Evolutionary conservation across 2,329 filamentous ascomycete genomes (phyloP), one percentile per base, ranked within the genome.

Genomic region (Claviceps sp.): DNA sequence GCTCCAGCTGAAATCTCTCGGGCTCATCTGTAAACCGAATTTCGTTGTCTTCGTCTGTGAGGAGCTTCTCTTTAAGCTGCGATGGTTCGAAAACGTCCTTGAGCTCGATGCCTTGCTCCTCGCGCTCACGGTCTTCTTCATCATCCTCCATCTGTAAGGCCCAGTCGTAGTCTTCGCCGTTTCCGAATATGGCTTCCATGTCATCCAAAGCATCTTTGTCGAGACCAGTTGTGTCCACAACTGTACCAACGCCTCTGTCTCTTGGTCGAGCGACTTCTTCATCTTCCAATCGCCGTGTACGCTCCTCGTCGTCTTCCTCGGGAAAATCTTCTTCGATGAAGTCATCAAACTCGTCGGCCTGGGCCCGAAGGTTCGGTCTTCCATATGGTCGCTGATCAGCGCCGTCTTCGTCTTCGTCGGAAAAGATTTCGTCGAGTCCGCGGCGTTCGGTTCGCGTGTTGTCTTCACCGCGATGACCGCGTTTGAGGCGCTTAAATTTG

Each of bases 71-170:
- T 52, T 85, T 84, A 41, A 98, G 78, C 66, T 98, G 89, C 2
- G 90, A 95, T 0, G 93, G 93, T 68, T 98, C 93, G 62, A 98
- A 98, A 49, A 98, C 91, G 65, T 98, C 91, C 71, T 97, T 96
- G 56, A 98, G 79, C 67, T 96, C 88, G 43, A 97, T 81, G 45
- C 84, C 84, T 61, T 90, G 86, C 58, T 94, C 87, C 55, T 88
- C 86, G 54, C 83, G 79, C 58, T 86, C 77, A 53, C 85, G 82
- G 47, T 87, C 83, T 58, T 94, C 87, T 58, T 90, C 85, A 48
- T 89, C 84, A 46, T 93, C 86, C 67, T 97, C 90, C 62, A 91
- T 76, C 50, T 91, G 86, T 47, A 98, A 72, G 8, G 91, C 93
- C 83, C 94, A 98, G 60, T 90, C 84, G 64, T 97, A 98, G 63